These are phyloP conservation scores for Euphorbia celastroides DNA, from an alignment of 441 rosid genomes.

Conservation along the genomic window DNA sequence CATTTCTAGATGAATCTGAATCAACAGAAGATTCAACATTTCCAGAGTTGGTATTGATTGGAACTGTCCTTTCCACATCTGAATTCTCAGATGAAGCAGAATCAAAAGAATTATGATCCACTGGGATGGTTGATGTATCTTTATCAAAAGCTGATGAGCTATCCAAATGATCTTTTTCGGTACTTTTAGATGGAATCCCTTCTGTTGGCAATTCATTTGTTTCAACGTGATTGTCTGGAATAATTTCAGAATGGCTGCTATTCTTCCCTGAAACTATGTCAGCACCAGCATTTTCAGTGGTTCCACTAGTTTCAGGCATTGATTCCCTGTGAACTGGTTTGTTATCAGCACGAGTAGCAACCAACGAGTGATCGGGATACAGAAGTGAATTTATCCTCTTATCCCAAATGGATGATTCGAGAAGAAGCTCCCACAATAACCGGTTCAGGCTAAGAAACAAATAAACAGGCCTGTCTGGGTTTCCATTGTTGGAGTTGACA, in stretches of 20 bases:
- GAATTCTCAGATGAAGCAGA: too few relatives aligned
- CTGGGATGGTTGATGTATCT: too few relatives aligned
- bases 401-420: slow-evolving; percentile 78
- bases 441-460: slow-evolving; percentile 58
- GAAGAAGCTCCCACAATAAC: slow-evolving; percentile 72
- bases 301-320: slow-evolving; percentile 22
- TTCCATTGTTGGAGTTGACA: slow-evolving; percentile 39
- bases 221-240: slow-evolving; percentile 19
- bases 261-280: slow-evolving; percentile 21
- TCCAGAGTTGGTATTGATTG: slow-evolving; percentile 25
- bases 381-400: slow-evolving; percentile 61
- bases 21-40: slow-evolving; percentile 20
- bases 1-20: slow-evolving; percentile 21
- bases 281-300: slow-evolving; percentile 17
- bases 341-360: slow-evolving; percentile 28
- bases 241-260: slow-evolving; percentile 21
- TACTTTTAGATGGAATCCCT: slow-evolving; percentile 40
- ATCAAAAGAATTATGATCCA: too few relatives aligned
- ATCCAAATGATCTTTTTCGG: slow-evolving; percentile 22
- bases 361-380: slow-evolving; percentile 40
- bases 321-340: slow-evolving; percentile 26
- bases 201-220: slow-evolving; percentile 30
- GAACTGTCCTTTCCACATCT: slow-evolving; percentile 37
- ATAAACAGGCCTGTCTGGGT: slow-evolving; percentile 35
- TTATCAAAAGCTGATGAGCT: slow-evolving; percentile 24